Evolutionary conservation across 2,329 filamentous ascomycete species (phyloP).

Genomic region (Grosmannia penicillata): DNA sequence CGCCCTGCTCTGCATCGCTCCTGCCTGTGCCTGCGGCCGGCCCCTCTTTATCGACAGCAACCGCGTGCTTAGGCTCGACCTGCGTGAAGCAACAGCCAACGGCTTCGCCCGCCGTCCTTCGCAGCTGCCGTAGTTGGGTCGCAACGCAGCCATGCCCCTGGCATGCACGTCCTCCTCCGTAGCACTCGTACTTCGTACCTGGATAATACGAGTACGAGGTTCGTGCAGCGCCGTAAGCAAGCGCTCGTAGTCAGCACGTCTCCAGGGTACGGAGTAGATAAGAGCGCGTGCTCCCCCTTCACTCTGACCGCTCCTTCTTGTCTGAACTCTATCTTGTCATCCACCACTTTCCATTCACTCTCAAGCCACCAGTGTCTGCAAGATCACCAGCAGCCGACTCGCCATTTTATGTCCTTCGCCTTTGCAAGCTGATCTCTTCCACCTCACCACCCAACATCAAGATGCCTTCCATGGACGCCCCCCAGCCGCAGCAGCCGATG

Average conservation of each 20-base stretch:
- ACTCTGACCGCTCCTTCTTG: neutral
- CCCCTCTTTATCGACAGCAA: neutral
- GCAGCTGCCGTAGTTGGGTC: neutral
- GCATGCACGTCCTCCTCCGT: too few species aligned
- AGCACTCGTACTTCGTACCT: neutral
- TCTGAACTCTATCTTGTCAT: too few species aligned
- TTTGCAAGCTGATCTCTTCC: slow-evolving; percentile 1
- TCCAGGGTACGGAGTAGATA: slow-evolving; percentile 3
- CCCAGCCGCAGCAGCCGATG: slow-evolving; percentile 18
- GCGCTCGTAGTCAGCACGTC: too few species aligned
- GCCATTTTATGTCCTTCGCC: slow-evolving; percentile 1
- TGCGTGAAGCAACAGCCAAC: too few species aligned
- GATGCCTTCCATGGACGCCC: slow-evolving; percentile 16
- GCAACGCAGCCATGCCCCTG: neutral
- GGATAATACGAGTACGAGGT: neutral
- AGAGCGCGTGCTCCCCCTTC: neutral
- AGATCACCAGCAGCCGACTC: neutral
- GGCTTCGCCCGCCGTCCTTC: neutral
- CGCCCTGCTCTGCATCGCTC: too few species aligned
- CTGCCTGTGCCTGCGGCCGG: too few species aligned
- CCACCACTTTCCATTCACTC: neutral
- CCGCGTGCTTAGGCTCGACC: too few species aligned
- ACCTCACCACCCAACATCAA: slow-evolving; percentile 3
- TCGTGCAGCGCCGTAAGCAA: too few species aligned
- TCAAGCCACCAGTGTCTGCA: neutral